A percentile compares a stretch with the other conserved stretches of the same genome.
Conservation (phyloP, 805 yeast genomes). For the Lipomyces anomalus region DNA sequence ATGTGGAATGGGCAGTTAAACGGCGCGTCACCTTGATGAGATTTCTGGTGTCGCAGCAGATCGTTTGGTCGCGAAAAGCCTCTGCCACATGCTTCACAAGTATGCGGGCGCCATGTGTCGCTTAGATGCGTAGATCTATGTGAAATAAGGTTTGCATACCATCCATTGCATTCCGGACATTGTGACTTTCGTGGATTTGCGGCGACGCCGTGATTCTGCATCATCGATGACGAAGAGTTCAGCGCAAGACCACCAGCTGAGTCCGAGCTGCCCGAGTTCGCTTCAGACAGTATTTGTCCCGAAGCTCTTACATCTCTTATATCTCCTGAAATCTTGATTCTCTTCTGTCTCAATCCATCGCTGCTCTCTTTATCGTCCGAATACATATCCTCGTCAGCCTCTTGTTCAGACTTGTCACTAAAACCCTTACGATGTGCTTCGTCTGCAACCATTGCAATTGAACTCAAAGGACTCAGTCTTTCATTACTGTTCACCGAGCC, state of each 20-base stretch:
- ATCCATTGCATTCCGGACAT: slow-evolving; percentile 63
- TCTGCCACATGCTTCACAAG: slow-evolving; percentile 70
- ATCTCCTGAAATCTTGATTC: not conserved
- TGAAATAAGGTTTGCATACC: slow-evolving; percentile 74
- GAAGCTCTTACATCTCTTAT: not conserved
- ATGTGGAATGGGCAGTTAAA: slow-evolving; percentile 73
- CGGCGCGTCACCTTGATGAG: slow-evolving; percentile 75
- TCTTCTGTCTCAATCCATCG: not conserved
- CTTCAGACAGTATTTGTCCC: not conserved
- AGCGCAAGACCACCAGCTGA: too few species aligned
- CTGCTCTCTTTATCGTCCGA: not conserved
- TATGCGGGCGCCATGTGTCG: slow-evolving; percentile 67
- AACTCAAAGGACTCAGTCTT: too few species aligned
- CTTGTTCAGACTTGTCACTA: too few species aligned
- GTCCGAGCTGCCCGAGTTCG: not conserved
- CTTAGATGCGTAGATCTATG: slow-evolving; percentile 74
- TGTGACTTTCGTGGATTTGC: slow-evolving; percentile 54
- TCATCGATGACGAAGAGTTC: too few species aligned
- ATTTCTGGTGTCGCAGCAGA: slow-evolving; percentile 73
- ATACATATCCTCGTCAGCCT: too few species aligned
- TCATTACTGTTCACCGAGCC: too few species aligned
- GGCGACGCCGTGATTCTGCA: too few species aligned
- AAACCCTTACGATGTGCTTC: not conserved
- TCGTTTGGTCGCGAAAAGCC: slow-evolving; percentile 89
- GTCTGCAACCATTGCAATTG: too few species aligned